Conservation (phyloP, 2,329 filamentous ascomycete species). For the Fusarium sp. region DNA sequence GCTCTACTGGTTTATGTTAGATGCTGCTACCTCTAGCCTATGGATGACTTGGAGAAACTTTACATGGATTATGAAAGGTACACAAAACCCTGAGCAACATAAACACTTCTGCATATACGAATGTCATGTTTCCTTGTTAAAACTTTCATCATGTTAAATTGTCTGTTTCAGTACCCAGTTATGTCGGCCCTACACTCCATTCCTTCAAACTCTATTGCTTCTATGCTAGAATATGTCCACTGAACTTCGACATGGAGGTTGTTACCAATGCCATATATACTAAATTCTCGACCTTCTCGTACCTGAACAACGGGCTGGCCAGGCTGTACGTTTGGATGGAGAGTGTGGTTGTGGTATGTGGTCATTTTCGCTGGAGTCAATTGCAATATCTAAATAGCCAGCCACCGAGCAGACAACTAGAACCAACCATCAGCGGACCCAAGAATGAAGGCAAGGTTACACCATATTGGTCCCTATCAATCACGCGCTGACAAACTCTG, state of each 20-base stretch:
- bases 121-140: not conserved
- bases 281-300: not conserved
- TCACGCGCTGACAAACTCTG: not conserved
- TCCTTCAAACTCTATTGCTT: not conserved
- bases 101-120: not conserved
- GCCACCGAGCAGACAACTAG: not conserved
- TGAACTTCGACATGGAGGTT: not conserved
- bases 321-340: not conserved
- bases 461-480: not conserved
- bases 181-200: not conserved
- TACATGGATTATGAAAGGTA: not conserved
- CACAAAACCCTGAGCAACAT: not conserved
- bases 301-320: not conserved
- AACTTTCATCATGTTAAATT: not conserved
- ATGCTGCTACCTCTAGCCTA: not conserved
- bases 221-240: not conserved
- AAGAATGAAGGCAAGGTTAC: not conserved
- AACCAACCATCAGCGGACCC: not conserved
- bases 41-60: not conserved
- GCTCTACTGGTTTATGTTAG: not conserved
- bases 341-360: not conserved
- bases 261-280: not conserved
- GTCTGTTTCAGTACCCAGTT: not conserved
- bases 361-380: not conserved
- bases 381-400: not conserved